phyloP scores from a whole-genome alignment of 345 rosid species.

The Citrus hindsii region DNA sequence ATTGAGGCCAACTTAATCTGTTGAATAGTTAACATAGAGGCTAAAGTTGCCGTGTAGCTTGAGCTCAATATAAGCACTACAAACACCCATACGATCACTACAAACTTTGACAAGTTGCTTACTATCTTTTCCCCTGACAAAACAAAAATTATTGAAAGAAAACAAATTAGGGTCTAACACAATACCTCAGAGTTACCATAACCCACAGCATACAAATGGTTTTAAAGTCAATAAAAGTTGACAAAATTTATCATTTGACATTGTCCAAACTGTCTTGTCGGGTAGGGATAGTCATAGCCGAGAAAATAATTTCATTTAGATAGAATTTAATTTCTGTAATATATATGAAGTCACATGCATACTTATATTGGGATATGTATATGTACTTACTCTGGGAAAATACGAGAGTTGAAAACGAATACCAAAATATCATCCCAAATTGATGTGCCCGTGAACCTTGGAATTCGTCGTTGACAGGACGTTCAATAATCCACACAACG shows the following conservation, averaged over 20 bases:
- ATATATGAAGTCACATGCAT: too few species aligned
- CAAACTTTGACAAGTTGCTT: constrained; percentile 36
- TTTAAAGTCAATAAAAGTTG: too few species aligned
- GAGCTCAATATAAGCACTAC: constrained; percentile 34
- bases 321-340: too few species aligned
- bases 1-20: background rate
- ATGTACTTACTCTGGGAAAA: background rate
- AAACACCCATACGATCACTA: constrained; percentile 33
- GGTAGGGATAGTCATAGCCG: too few species aligned
- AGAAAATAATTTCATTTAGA: too few species aligned
- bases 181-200: too few species aligned
- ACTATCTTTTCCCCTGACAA: constrained; percentile 9
- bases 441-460: background rate
- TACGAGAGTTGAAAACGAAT: constrained; percentile 10
- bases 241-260: too few species aligned
- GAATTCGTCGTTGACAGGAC: background rate
- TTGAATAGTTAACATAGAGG: background rate
- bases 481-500: constrained; percentile 23
- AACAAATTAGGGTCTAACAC: too few species aligned
- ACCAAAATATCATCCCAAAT: constrained; percentile 9
- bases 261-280: too few species aligned
- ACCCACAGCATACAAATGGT: too few species aligned
- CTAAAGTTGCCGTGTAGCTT: constrained; percentile 25
- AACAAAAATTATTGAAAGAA: background rate
- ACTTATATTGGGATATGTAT: too few species aligned